Conservation (phyloP, 306 rosid genomes). For the Casuarina cunninghamiana region DNA sequence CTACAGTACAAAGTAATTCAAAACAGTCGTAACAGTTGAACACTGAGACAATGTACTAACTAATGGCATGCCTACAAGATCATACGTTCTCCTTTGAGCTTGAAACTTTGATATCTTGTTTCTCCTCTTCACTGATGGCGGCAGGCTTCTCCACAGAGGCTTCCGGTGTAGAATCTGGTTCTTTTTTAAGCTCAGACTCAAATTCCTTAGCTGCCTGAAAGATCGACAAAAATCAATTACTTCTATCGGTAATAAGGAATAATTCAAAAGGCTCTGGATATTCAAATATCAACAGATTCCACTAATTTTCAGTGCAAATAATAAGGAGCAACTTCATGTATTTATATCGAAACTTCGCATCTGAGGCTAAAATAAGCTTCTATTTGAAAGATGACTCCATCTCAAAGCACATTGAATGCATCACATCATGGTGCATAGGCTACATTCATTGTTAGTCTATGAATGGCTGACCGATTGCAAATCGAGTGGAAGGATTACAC, state of each 20-base stretch:
- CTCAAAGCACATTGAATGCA: background rate
- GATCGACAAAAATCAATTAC: conserved; percentile 25
- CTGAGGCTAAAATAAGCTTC: background rate
- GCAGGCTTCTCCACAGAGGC: conserved; percentile 45
- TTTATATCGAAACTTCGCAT: background rate
- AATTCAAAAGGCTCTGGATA: background rate
- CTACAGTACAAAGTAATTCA: conserved; percentile 19
- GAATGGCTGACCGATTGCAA: too few relatives aligned
- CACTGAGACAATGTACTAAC: conserved; percentile 17
- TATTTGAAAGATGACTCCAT: background rate
- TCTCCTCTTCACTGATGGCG: conserved; percentile 53
- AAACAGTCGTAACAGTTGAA: conserved; percentile 22
- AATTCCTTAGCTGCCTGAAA: conserved; percentile 97
- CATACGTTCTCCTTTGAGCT: conserved; percentile 73
- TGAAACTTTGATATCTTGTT: conserved; percentile 54
- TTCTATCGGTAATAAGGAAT: conserved; percentile 13
- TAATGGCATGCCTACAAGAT: conserved; percentile 29
- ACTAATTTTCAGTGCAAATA: background rate
- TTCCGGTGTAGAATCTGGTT: conserved; percentile 52
- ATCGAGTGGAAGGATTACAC: too few relatives aligned
- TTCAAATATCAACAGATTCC: background rate
- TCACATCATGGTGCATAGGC: too few relatives aligned
- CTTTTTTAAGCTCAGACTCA: conserved; percentile 82
- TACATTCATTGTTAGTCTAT: too few relatives aligned
- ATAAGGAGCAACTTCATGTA: background rate